Conservation (phyloP, 495 filamentous ascomycete species). For the Geoglossum glabrum region DNA sequence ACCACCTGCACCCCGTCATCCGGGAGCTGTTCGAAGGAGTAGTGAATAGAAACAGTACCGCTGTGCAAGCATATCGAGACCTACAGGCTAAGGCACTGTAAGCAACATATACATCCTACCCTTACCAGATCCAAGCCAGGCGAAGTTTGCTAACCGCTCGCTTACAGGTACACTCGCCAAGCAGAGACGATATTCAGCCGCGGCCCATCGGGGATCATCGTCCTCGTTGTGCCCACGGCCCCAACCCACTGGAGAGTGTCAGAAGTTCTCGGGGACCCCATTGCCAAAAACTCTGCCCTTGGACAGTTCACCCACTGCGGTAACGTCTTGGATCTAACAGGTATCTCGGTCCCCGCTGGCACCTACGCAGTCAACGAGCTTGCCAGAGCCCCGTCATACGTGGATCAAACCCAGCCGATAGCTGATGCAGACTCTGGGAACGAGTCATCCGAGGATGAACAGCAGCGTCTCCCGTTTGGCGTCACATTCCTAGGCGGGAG, state of each 20-base stretch:
- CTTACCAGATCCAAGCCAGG: neutral
- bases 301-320: constrained; percentile 43
- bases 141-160: neutral
- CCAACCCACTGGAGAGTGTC: constrained; percentile 37
- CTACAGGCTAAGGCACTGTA: constrained; percentile 24
- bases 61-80: constrained; percentile 35
- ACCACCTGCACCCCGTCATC: constrained; percentile 34
- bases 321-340: constrained; percentile 47
- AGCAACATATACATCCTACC: constrained; percentile 9
- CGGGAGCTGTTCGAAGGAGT: constrained; percentile 28
- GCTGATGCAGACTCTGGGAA: constrained; percentile 3
- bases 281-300: constrained; percentile 31
- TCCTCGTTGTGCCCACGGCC: constrained; percentile 39
- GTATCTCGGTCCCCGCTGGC: constrained; percentile 34
- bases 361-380: constrained; percentile 15
- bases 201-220: constrained; percentile 26
- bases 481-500: constrained; percentile 38
- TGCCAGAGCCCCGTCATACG: neutral
- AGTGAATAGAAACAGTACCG: constrained; percentile 23
- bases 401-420: constrained; percentile 5
- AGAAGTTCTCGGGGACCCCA: constrained; percentile 34
- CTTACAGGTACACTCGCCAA: constrained; percentile 19
- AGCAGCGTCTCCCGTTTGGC: constrained; percentile 34
- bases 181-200: constrained; percentile 27
- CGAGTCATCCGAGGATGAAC: constrained; percentile 9